These are phyloP conservation scores for Colletotrichum incanum DNA, from an alignment of 2,329 filamentous ascomycete species.

Conservation along the genomic window DNA sequence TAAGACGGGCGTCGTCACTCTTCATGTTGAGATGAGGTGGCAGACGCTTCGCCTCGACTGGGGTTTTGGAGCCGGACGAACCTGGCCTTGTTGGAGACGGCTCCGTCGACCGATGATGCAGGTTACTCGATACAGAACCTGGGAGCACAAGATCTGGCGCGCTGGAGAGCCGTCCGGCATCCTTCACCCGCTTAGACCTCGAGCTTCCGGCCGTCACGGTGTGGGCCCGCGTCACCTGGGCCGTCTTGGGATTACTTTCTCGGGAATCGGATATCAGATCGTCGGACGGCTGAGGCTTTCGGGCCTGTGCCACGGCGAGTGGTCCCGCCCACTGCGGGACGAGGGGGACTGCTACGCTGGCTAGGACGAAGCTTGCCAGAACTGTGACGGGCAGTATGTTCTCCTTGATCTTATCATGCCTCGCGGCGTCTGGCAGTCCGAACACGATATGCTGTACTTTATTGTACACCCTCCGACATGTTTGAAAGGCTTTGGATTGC, in stretches of 20 bases:
- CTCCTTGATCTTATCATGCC: constrained; percentile 84
- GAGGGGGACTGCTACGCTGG: constrained; percentile 81
- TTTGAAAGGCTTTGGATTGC: constrained; percentile 84
- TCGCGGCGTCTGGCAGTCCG: constrained; percentile 78
- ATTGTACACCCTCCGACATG: constrained; percentile 87
- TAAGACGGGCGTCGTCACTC: constrained; percentile 73
- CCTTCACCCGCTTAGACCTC: constrained; percentile 64
- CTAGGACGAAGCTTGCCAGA: constrained; percentile 84
- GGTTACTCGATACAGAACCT: constrained; percentile 20
- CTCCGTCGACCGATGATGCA: constrained; percentile 31
- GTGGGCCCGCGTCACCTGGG: constrained; percentile 76
- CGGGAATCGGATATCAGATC: constrained; percentile 73
- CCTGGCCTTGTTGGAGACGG: constrained; percentile 29
- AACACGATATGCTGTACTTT: constrained; percentile 92
- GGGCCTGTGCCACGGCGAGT: constrained; percentile 84
- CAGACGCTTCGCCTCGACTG: constrained; percentile 57
- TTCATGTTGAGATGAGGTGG: constrained; percentile 68
- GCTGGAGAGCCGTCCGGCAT: constrained; percentile 63
- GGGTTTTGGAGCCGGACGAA: constrained; percentile 48
- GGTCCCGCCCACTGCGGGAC: constrained; percentile 86
- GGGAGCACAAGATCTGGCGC: constrained; percentile 56
- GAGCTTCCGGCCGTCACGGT: constrained; percentile 72
- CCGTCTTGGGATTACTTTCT: constrained; percentile 64
- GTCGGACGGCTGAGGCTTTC: constrained; percentile 78
- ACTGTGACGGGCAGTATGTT: constrained; percentile 87